Evolutionary conservation across 176 grass and related monocot species (phyloP).

Genomic region (Coix lacrymajobi): DNA sequence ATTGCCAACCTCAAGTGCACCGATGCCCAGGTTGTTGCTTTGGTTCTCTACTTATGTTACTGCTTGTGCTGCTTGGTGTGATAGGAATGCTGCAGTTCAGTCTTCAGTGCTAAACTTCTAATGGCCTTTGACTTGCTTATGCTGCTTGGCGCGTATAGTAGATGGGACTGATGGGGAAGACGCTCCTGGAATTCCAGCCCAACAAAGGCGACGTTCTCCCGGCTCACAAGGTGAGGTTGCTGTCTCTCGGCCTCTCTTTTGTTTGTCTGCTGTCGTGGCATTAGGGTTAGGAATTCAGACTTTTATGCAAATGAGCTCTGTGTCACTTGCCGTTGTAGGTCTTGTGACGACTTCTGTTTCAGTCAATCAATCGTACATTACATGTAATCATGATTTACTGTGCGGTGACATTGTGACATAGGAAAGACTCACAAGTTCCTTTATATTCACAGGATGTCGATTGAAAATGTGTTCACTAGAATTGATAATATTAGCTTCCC

Average conservation of each 20-base stretch:
- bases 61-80: neutral
- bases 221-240: conserved; percentile 63
- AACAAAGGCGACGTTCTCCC: conserved; percentile 91
- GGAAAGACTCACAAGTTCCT: neutral
- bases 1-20: conserved; percentile 90
- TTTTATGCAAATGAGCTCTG: neutral
- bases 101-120: neutral
- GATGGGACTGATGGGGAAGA: conserved; percentile 92
- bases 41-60: neutral
- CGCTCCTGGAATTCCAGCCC: conserved; percentile 84
- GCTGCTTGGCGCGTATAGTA: conserved; percentile 38
- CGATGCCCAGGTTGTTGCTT: conserved; percentile 64
- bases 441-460: neutral
- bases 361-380: neutral
- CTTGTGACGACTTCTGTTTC: neutral
- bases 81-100: neutral
- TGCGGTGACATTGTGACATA: neutral
- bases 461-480: neutral
- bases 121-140: neutral
- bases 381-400: neutral
- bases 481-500: neutral
- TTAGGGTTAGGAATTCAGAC: neutral
- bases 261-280: neutral
- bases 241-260: neutral
- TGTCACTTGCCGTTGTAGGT: neutral